Base-by-base conservation (phyloP, 306 rosid species). In the Rubus parviflorus region DNA sequence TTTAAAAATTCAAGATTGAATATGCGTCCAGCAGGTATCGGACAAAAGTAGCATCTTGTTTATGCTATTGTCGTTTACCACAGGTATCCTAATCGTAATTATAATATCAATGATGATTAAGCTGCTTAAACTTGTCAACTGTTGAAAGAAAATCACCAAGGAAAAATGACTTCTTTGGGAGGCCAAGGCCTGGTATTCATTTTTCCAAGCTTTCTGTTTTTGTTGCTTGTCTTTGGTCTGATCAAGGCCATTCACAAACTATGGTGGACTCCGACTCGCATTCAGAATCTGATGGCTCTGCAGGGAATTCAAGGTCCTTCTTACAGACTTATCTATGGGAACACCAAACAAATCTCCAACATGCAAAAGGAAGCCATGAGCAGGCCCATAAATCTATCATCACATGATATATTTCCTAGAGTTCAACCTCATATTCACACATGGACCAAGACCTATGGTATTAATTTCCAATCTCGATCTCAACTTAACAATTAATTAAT, bases 241-340 rank as follows among this genome's bases (percentile, higher is more conserved):
- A 14, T 61, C 54, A 48, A 38, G 82, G 16, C 40, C 53, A 20
- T 72, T 57, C n/a, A 79, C 37, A 23, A 45, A 38, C 82, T 68
- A 62, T 80, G 79, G 83, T 80, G 79, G 78, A 47, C 67, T 38
- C 83, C 83, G 12, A 53, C 16, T 66, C 74, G 69, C 3, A 40
- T 80, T 30, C 53, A 68, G 70, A 23, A 64, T 45, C 15, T 53
- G 61, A 56, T 68, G 75, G 16, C 30, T 54, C 17, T 25, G 42
- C 61, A 45, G 64, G 79, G 79, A 80, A 54, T 80, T 64, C 74
- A 41, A 67, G 83, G 79, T 16, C 79, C 83, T 42, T 41, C 79
- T 46, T 68, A 80, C 76, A 80, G 70, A 68, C 23, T 75, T 69
- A 12, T 74, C 49, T 43, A 68, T 74, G 76, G 80, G 30, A 80